Percentiles rank a stretch among this genome's conserved stretches.
phyloP scores from a whole-genome alignment of 2,329 filamentous ascomycete genomes.

The Salinomyces thailandicus region DNA sequence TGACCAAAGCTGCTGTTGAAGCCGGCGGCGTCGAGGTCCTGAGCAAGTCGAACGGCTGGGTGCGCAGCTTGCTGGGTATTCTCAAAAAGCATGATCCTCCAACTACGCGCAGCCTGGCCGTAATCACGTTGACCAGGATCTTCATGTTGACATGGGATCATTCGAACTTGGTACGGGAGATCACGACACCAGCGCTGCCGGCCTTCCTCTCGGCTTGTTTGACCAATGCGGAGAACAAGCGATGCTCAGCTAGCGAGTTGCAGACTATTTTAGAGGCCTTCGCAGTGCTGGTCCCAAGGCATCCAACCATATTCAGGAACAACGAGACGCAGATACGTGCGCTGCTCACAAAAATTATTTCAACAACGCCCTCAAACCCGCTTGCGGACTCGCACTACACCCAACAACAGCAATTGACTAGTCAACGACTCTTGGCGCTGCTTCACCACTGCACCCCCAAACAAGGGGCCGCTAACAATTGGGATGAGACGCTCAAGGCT shows the following conservation, averaged over 20 bases:
- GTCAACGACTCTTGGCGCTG: constrained; percentile 57
- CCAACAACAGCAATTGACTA: constrained; percentile 31
- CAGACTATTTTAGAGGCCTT: constrained; percentile 64
- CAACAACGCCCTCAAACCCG: constrained; percentile 32
- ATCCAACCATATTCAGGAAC: constrained; percentile 73
- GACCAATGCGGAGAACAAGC: constrained; percentile 43
- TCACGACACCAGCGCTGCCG: constrained; percentile 72
- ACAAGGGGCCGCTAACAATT: constrained; percentile 65
- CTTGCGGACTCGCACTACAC: constrained; percentile 10
- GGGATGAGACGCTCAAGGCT: constrained; percentile 55
- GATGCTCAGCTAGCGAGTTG: constrained; percentile 29
- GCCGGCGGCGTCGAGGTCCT: constrained; percentile 76
- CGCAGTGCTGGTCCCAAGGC: constrained; percentile 60
- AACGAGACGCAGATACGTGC: constrained; percentile 53
- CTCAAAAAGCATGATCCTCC: constrained; percentile 70
- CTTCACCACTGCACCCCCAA: constrained; percentile 75
- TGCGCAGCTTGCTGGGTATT: constrained; percentile 62
- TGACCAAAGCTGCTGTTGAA: constrained; percentile 74
- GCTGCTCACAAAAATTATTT: constrained; percentile 15
- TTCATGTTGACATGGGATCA: constrained; percentile 74
- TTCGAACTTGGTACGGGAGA: constrained; percentile 73
- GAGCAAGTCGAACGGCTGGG: constrained; percentile 62
- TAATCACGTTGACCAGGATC: constrained; percentile 71
- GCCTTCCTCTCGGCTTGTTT: constrained; percentile 64
- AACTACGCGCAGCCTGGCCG: constrained; percentile 62